phyloP scores from a whole-genome alignment of 352 stramenopile species.

The Phytophthora pistaciae region DNA sequence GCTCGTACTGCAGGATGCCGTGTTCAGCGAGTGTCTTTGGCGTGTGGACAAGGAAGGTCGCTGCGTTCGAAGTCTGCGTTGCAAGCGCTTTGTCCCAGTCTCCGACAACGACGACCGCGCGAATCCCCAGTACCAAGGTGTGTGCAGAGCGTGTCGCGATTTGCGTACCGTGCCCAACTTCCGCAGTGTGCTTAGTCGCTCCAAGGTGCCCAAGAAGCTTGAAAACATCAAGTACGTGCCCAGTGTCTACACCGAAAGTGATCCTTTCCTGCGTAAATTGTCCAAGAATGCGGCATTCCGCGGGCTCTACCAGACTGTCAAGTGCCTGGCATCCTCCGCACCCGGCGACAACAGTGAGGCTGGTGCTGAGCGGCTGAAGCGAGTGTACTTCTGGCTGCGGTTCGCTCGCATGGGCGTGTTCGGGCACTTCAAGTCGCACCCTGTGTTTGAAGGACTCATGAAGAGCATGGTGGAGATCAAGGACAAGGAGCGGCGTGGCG shows the following conservation, averaged over 20 bases:
- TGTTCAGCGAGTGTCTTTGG: constrained; percentile 86
- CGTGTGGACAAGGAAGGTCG: constrained; percentile 78
- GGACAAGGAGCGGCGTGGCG: constrained; percentile 80
- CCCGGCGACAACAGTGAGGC: constrained; percentile 14
- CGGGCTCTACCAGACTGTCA: constrained; percentile 69
- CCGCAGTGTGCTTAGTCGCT: constrained; percentile 78
- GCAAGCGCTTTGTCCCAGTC: constrained; percentile 54
- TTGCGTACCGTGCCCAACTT: constrained; percentile 79
- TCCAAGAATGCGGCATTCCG: constrained; percentile 83
- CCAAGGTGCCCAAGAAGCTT: constrained; percentile 72
- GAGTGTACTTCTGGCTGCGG: constrained; percentile 72
- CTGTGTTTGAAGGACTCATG: constrained; percentile 80
- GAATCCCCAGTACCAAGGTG: constrained; percentile 39
- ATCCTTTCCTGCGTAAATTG: constrained; percentile 82
- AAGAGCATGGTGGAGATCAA: constrained; percentile 87
- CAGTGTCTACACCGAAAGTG: constrained; percentile 78
- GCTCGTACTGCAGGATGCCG: constrained; percentile 69
- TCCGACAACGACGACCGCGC: constrained; percentile 23
- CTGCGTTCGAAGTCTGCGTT: constrained; percentile 81
- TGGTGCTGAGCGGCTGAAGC: constrained; percentile 43
- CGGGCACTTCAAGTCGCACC: constrained; percentile 73
- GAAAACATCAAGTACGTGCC: constrained; percentile 87
- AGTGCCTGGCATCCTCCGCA: constrained; percentile 32
- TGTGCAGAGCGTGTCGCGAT: constrained; percentile 75
- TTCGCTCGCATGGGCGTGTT: constrained; percentile 80